Percentiles rank a stretch among this genome's conserved stretches.
Evolutionary conservation across 2,329 filamentous ascomycete genomes (phyloP).

Genomic region (Ophiostoma triangulosporum): DNA sequence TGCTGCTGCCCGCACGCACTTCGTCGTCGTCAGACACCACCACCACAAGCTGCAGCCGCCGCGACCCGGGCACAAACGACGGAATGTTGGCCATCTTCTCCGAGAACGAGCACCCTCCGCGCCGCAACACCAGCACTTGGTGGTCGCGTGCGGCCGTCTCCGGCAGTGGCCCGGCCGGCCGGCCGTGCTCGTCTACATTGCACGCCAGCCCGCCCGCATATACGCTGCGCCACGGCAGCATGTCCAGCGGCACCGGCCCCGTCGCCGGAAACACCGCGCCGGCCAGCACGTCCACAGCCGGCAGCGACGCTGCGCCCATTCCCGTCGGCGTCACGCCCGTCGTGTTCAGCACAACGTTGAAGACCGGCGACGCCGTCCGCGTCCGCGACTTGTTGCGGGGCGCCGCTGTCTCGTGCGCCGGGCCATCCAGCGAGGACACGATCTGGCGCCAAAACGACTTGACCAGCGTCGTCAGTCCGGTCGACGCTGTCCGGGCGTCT

Average conservation of each 20-base stretch:
- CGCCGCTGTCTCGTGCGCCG: slow-evolving; percentile 13
- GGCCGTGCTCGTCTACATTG: slow-evolving; percentile 17
- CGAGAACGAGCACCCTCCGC: slow-evolving; percentile 75
- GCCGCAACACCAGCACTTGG: slow-evolving; percentile 68
- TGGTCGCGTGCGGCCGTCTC: slow-evolving; percentile 40
- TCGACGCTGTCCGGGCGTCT: not conserved
- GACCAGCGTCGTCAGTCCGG: slow-evolving; percentile 29
- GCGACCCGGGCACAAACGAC: slow-evolving; percentile 46
- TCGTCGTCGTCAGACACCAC: slow-evolving; percentile 51
- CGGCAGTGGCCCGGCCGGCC: slow-evolving; percentile 29
- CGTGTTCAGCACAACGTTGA: slow-evolving; percentile 23
- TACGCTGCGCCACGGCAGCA: slow-evolving; percentile 54
- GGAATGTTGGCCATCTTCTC: slow-evolving; percentile 79
- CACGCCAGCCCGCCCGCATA: slow-evolving; percentile 62
- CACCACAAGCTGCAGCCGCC: slow-evolving; percentile 64
- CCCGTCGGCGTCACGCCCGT: slow-evolving; percentile 24
- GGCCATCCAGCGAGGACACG: slow-evolving; percentile 28
- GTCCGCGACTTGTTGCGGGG: not conserved
- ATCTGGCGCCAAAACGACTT: slow-evolving; percentile 32
- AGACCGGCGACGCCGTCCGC: slow-evolving; percentile 6
- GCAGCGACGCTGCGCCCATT: slow-evolving; percentile 36
- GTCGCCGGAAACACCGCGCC: slow-evolving; percentile 20
- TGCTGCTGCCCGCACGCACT: not conserved
- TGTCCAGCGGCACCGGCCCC: slow-evolving; percentile 23
- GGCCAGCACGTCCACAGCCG: slow-evolving; percentile 27